Evolutionary conservation across 441 rosid species (phyloP).

Genomic region (Populus tomentosa): DNA sequence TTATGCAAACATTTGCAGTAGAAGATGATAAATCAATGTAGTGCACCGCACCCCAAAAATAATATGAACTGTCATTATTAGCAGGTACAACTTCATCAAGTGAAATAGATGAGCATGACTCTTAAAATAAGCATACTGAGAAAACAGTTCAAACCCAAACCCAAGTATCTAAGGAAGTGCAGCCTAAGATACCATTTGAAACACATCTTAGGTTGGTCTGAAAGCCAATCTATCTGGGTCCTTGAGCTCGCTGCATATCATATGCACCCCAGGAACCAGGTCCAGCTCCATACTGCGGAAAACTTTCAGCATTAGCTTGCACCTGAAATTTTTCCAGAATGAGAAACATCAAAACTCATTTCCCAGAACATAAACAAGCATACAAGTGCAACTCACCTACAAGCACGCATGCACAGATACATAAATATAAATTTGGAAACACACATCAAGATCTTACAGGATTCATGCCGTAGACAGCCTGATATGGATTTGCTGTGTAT

Average conservation of each 20-base stretch:
- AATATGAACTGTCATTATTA: conserved; percentile 19
- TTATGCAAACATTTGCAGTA: conserved; percentile 12
- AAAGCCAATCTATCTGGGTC: conserved; percentile 51
- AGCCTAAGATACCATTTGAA: conserved; percentile 38
- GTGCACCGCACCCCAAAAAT: conserved; percentile 14
- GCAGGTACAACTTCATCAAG: conserved; percentile 29
- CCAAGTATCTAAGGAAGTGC: conserved; percentile 31
- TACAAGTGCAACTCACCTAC: not conserved
- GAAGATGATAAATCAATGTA: conserved; percentile 17
- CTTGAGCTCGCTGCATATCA: conserved; percentile 67
- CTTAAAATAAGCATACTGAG: conserved; percentile 23
- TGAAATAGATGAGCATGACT: conserved; percentile 14
- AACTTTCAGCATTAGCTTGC: conserved; percentile 62
- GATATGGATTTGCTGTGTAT: conserved; percentile 61
- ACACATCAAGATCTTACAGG: conserved; percentile 50
- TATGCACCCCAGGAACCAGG: conserved; percentile 62
- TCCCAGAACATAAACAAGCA: not conserved
- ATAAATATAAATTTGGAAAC: not conserved
- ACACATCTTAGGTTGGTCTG: conserved; percentile 25
- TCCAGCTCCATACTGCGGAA: conserved; percentile 70
- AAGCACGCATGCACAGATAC: not conserved
- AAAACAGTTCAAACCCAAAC: conserved; percentile 23
- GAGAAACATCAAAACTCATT: not conserved
- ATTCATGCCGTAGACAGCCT: conserved; percentile 64
- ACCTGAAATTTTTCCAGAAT: conserved; percentile 29